These are phyloP conservation scores for Centrapalus pauciflorus DNA, from an alignment of 129 eudicot species.

Conservation along the genomic window DNA sequence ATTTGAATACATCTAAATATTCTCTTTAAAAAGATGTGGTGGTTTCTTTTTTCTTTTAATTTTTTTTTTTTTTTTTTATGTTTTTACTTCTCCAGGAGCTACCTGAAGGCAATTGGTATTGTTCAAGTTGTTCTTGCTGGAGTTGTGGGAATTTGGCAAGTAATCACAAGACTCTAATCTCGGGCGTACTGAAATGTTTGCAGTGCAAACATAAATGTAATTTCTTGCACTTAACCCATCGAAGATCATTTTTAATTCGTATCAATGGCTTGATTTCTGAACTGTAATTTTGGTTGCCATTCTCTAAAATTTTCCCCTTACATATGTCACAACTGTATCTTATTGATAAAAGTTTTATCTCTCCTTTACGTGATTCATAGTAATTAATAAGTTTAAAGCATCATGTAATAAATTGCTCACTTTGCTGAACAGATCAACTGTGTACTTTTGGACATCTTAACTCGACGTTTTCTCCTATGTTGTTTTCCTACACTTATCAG, in stretches of 20 bases:
- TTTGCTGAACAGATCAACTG: neutral
- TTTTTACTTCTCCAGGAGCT: slow-evolving; percentile 53
- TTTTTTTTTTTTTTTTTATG: neutral
- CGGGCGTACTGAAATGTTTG: slow-evolving; percentile 46
- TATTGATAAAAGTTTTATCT: too few species aligned
- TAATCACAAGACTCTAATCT: slow-evolving; percentile 28
- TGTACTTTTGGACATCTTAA: neutral
- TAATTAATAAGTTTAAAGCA: too few species aligned
- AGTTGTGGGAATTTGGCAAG: slow-evolving; percentile 54
- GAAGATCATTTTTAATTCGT: neutral
- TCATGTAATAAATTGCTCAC: neutral
- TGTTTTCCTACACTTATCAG: neutral
- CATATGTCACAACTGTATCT: neutral
- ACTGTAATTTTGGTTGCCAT: neutral
- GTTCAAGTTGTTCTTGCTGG: slow-evolving; percentile 82
- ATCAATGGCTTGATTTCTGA: neutral
- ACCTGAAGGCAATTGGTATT: slow-evolving; percentile 96
- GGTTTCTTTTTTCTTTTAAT: neutral
- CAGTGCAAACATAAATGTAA: slow-evolving; percentile 87
- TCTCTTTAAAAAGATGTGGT: neutral
- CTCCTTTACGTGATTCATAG: too few species aligned
- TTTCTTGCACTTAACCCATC: slow-evolving; percentile 20
- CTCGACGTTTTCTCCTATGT: neutral
- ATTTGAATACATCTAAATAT: too few species aligned
- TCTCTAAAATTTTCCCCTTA: neutral